Conservation (phyloP, 192 early-diverging fungal species). For the Spizellomyces punctatus region DNA sequence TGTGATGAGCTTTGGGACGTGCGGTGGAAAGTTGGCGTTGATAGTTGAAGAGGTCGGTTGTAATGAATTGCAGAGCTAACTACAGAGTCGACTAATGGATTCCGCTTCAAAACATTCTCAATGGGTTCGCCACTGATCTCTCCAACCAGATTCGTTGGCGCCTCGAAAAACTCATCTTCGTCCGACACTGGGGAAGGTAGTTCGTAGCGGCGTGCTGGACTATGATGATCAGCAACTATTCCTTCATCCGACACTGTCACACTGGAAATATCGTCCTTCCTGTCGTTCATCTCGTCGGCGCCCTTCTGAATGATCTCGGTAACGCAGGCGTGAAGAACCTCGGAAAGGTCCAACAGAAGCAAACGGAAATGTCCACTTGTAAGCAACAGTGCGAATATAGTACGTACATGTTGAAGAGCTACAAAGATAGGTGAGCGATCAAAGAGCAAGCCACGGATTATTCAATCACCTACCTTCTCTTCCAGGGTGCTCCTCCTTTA, state of each 20-base stretch:
- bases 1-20: not conserved
- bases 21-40: not conserved
- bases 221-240: no score
- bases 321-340: not conserved
- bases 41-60: not conserved
- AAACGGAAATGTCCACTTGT: not conserved
- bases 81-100: not conserved
- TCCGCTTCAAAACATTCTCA: not conserved
- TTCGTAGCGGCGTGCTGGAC: not conserved
- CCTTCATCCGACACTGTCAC: not conserved
- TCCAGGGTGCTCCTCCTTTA: no score
- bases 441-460: no score
- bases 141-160: not conserved
- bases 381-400: not conserved
- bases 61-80: not conserved
- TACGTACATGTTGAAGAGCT: not conserved
- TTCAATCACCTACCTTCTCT: no score
- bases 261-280: not conserved
- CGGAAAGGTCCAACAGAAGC: not conserved
- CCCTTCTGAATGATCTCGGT: not conserved
- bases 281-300: not conserved
- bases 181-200: not conserved
- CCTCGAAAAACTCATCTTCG: slow-evolving; percentile 3
- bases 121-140: no score
- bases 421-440: not conserved